Base-by-base conservation (phyloP, 495 filamentous ascomycete species). In the Sabuloglossum arenarium region DNA sequence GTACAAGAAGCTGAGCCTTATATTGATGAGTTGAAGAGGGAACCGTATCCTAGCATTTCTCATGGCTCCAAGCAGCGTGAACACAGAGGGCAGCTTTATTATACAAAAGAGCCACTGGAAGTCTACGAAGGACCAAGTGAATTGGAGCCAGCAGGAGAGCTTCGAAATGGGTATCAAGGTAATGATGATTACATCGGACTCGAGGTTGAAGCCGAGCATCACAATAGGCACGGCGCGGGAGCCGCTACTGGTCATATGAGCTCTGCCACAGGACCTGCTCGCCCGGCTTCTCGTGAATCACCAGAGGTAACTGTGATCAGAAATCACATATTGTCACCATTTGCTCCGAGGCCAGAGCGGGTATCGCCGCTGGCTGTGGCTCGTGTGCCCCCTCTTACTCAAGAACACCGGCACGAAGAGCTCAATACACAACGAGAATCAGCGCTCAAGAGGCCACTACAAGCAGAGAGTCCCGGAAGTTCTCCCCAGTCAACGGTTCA, bases 291-390 rank as follows among this genome's bases (percentile, higher is more conserved):
- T n/a, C 60, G 56, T 8, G 25, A 58, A 9, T 63, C 61, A 11
- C 56, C 60, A 12, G 68, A 69, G 49, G 69, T 75, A 32, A 73
- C 68, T 50, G 67, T 81, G 34, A 66, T 80, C 55, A 70, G 71
- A 58, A 82, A 80, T 61, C 75, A 79, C 60, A 79, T 81, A 53
- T 75, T 70, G 12, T 84, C 83, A 19, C 86, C 88, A 27, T 70
- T 84, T 60, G 87, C 87, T 49, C 88, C 88, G 37, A 85, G 86
- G 58, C 88, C 88, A 30, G 80, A 82, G 31, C 79, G 85, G 60
- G 82, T 91, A 23, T 88, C 88, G 21, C 85, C 85, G 9, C 65
- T 91, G 49, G 80, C 83, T 24, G 73, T 74, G 28, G 70, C 79
- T 45, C 83, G 81, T 63, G 72, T 72, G 39, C 75, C 78, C 28